Conservation (phyloP, 495 filamentous ascomycete species). For the Xylaria venustula region DNA sequence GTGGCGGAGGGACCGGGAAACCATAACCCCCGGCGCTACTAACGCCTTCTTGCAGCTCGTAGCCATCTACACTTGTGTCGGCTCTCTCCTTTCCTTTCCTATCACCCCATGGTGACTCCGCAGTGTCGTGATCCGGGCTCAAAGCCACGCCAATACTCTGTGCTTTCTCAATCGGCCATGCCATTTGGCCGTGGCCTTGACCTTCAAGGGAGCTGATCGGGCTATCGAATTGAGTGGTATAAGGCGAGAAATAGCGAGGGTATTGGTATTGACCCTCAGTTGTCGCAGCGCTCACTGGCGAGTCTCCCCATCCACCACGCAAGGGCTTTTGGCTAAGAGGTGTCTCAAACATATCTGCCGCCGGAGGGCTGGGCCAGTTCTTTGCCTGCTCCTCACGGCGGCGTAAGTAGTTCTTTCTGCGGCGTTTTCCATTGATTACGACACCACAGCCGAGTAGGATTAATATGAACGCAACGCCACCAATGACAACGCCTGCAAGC, state of each 20-base stretch:
- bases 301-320: slow-evolving; percentile 42
- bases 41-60: slow-evolving; percentile 29
- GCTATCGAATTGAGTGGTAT: slow-evolving; percentile 46
- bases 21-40: slow-evolving; percentile 23
- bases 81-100: slow-evolving; percentile 28
- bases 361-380: slow-evolving; percentile 38
- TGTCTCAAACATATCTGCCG: slow-evolving; percentile 45
- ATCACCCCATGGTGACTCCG: slow-evolving; percentile 18
- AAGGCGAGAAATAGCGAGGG: slow-evolving; percentile 50
- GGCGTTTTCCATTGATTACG: slow-evolving; percentile 48
- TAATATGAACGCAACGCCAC: slow-evolving; percentile 43
- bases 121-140: slow-evolving; percentile 20
- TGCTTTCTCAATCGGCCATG: slow-evolving; percentile 27
- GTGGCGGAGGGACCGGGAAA: slow-evolving; percentile 5
- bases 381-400: slow-evolving; percentile 37
- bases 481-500: slow-evolving; percentile 52
- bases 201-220: slow-evolving; percentile 40
- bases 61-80: slow-evolving; percentile 30
- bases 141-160: slow-evolving; percentile 28
- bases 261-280: slow-evolving; percentile 27
- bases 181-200: slow-evolving; percentile 19
- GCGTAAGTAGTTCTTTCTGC: slow-evolving; percentile 42
- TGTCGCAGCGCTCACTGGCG: slow-evolving; percentile 41
- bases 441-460: slow-evolving; percentile 42
- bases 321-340: slow-evolving; percentile 47